Evolutionary conservation across 78 protist genomes (phyloP), one percentile per base, ranked within the genome.

Genomic region (Chrysochromulina tobinii): DNA sequence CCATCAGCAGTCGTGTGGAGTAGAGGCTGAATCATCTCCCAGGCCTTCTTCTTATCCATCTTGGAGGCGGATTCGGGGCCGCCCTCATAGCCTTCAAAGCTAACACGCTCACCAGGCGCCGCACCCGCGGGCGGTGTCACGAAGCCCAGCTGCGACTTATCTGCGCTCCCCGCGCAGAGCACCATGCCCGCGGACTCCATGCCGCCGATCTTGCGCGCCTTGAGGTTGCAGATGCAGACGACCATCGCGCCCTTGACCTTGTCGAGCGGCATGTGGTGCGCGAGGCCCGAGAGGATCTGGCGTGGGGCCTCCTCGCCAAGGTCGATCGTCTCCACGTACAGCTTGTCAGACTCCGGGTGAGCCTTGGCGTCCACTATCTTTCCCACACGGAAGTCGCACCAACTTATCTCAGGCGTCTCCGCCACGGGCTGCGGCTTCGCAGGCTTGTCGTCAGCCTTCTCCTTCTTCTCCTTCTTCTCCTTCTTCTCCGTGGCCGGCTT

Each of bases 251-350:
- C 90, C 55, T 38, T 20, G 48, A 95, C 18, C 68, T 89, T 92
- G 50, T 94, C 96, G 9, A 91, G 57, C 54, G 96, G 92, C 27
- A 95, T 55, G 91, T 92, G 90, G 25, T 92, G 89, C 48, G 94
- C 97, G 3, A 96, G 67, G 66, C 98, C 98, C 54, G 93, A 86
- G 9, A 94, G 95, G 86, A 96, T 91, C 57, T 50, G n/a, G 57
- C 98, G 79, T 55, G 98, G 96, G 17, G 55, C 91, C 25, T 61
- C 79, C 88, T 95, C 97, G 50, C 97, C 98, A 12, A 96, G 84
- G 81, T 96, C 97, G 87, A 96, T 96, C 88, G 77, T 90, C 92
- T 96, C 98, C 12, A 96, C 95, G 88, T 96, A 96, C 25, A 96
- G 69, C 61, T 94, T 75, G 21, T 96, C 97, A 20, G 96, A 96